phyloP scores from a whole-genome alignment of 1,284 basidiomycete species.

The Pascua sp. region DNA sequence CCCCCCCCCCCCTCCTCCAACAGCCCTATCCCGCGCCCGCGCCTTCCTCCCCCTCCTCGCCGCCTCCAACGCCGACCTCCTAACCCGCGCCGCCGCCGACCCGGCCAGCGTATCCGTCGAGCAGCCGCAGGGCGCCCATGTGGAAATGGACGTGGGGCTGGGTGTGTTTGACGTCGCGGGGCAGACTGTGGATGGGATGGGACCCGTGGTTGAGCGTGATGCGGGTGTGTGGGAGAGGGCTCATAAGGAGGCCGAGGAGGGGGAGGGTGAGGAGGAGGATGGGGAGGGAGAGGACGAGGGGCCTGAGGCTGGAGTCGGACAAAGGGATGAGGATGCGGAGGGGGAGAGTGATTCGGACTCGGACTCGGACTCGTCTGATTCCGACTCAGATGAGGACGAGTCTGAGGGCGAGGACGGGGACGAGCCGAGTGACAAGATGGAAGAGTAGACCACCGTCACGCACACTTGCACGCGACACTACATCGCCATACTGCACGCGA shows the following conservation, averaged over 20 bases:
- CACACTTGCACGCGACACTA: too few species aligned
- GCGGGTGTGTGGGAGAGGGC: conserved; percentile 11
- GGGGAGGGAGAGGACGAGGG: conserved; percentile 10
- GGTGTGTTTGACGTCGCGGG: conserved; percentile 41
- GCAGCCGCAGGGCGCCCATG: conserved; percentile 8
- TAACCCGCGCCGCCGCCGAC: conserved; percentile 25
- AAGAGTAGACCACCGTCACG: too few species aligned
- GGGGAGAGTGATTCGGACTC: too few species aligned
- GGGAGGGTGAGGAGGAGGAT: conserved; percentile 3
- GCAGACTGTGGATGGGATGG: conserved; percentile 4
- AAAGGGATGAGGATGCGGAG: too few species aligned
- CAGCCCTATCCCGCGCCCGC: conserved; percentile 34
- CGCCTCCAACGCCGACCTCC: conserved; percentile 31
- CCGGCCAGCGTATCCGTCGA: conserved; percentile 33
- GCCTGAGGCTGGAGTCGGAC: too few species aligned
- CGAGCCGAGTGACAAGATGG: too few species aligned
- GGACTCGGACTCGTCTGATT: too few species aligned
- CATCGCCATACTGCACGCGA: too few species aligned
- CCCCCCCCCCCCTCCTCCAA: not conserved
- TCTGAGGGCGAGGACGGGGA: too few species aligned
- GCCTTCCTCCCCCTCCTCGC: conserved; percentile 40
- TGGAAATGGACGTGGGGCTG: conserved; percentile 34
- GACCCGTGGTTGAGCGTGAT: conserved; percentile 24
- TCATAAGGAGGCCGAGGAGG: not conserved
- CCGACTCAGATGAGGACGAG: too few species aligned